Percentiles rank a stretch among this genome's conserved stretches.
Evolutionary conservation across 2,329 filamentous ascomycete species (phyloP).

Genomic region (Cladosporium sp.): DNA sequence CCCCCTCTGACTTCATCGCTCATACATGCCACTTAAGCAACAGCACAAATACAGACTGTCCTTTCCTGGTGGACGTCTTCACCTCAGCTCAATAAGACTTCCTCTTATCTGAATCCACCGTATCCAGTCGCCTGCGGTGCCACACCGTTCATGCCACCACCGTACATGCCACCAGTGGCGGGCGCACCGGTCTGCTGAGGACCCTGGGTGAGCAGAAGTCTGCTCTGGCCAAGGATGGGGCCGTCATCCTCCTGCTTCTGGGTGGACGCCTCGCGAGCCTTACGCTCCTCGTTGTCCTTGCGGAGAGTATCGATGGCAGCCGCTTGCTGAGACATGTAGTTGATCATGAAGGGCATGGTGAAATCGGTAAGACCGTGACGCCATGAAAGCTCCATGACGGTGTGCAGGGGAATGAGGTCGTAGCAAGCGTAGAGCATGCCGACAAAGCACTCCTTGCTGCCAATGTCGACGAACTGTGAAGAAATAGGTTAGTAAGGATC

Average conservation of each 20-base stretch:
- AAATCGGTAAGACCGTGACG: slow-evolving; percentile 91
- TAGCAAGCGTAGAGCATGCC: slow-evolving; percentile 99
- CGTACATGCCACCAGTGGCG: slow-evolving; percentile 52
- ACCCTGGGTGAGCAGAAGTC: slow-evolving; percentile 94
- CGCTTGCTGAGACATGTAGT: slow-evolving; percentile 87
- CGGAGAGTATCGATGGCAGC: slow-evolving; percentile 78
- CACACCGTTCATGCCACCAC: slow-evolving; percentile 66
- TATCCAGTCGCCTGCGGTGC: slow-evolving; percentile 71
- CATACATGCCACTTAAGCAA: too few species aligned
- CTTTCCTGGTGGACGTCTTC: not conserved
- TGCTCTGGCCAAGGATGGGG: slow-evolving; percentile 81
- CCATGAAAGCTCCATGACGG: slow-evolving; percentile 96
- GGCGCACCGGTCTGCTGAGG: slow-evolving; percentile 57
- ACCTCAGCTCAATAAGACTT: not conserved
- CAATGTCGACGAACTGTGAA: slow-evolving; percentile 90
- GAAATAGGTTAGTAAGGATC: slow-evolving; percentile 19
- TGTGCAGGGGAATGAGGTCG: slow-evolving; percentile 87
- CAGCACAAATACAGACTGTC: not conserved
- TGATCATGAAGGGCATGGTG: slow-evolving; percentile 99
- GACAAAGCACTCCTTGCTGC: slow-evolving; percentile 98
- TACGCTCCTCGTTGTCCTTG: slow-evolving; percentile 94
- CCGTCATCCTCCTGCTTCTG: slow-evolving; percentile 90
- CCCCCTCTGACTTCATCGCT: too few species aligned
- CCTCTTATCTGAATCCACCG: slow-evolving; percentile 27
- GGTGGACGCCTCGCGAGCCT: slow-evolving; percentile 63